phyloP scores from a whole-genome alignment of 768 basidiomycete genomes.

The Rhodotorula taiwanensis region DNA sequence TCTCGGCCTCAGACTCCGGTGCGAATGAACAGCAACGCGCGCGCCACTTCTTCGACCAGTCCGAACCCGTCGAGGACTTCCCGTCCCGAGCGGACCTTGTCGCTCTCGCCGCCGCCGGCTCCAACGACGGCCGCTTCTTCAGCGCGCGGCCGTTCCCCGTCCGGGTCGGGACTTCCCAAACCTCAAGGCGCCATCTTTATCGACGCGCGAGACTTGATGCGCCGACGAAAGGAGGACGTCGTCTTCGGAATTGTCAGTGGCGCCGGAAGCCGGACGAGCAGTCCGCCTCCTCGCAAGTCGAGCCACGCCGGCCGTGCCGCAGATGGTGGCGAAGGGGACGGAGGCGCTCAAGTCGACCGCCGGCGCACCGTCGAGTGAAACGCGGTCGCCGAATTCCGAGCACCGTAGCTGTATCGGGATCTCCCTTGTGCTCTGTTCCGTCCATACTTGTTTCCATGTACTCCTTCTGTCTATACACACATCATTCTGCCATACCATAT shows the following conservation, averaged over 20 bases:
- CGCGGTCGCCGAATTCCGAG: too few species aligned
- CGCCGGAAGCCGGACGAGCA: background rate
- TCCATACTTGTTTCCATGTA: too few species aligned
- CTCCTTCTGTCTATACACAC: too few species aligned
- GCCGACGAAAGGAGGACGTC: slow-evolving; percentile 26
- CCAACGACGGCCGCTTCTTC: too few species aligned
- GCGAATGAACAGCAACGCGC: too few species aligned
- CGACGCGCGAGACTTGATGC: slow-evolving; percentile 26
- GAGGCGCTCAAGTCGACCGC: background rate
- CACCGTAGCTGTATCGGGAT: too few species aligned
- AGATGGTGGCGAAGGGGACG: background rate
- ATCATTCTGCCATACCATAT: too few species aligned
- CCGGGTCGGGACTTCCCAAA: background rate
- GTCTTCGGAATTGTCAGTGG: slow-evolving; percentile 18
- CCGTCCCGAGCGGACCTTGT: background rate
- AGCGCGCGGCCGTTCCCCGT: slow-evolving; percentile 4
- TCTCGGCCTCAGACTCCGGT: background rate
- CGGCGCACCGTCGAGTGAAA: background rate
- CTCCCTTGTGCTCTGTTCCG: too few species aligned
- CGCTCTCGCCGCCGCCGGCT: background rate
- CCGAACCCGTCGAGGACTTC: background rate
- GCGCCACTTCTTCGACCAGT: background rate
- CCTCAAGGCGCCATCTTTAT: slow-evolving; percentile 25
- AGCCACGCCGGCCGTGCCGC: background rate
- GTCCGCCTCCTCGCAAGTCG: background rate